Evolutionary conservation across 441 rosid species (phyloP).

Genomic region (Populus hybrid): DNA sequence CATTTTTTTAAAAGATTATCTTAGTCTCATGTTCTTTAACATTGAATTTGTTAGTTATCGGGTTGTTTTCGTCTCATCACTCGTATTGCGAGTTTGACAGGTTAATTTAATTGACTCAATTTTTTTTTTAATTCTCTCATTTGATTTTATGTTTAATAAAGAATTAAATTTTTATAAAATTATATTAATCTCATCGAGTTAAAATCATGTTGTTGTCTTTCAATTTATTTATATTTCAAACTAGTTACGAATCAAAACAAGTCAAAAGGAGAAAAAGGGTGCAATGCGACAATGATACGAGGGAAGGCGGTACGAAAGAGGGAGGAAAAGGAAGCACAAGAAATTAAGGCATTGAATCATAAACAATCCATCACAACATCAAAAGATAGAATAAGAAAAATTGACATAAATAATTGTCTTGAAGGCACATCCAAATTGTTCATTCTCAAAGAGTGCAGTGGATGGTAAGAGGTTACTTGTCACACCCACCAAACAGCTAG

Average conservation of each 20-base stretch:
- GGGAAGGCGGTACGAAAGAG: neutral
- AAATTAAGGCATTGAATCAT: neutral
- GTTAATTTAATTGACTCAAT: too few species aligned
- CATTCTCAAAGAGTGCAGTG: neutral
- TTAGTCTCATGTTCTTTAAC: too few species aligned
- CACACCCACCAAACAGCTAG: neutral
- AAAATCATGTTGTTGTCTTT: too few species aligned
- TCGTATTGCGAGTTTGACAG: accelerated
- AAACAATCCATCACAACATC: neutral
- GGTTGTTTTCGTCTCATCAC: accelerated
- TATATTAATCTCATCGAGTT: too few species aligned
- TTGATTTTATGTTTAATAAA: too few species aligned
- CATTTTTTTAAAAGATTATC: too few species aligned
- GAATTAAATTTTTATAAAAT: too few species aligned
- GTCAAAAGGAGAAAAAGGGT: neutral
- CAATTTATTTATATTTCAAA: neutral
- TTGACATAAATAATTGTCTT: neutral
- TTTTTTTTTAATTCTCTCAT: too few species aligned
- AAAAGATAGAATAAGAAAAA: neutral
- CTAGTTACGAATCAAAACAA: neutral
- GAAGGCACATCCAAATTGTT: neutral
- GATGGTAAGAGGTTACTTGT: neutral
- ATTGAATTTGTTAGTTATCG: too few species aligned
- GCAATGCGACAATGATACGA: neutral
- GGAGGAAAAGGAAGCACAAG: neutral